Evolutionary conservation across 2,329 filamentous ascomycete species (phyloP).

Genomic region (Colletotrichum liaoningense): DNA sequence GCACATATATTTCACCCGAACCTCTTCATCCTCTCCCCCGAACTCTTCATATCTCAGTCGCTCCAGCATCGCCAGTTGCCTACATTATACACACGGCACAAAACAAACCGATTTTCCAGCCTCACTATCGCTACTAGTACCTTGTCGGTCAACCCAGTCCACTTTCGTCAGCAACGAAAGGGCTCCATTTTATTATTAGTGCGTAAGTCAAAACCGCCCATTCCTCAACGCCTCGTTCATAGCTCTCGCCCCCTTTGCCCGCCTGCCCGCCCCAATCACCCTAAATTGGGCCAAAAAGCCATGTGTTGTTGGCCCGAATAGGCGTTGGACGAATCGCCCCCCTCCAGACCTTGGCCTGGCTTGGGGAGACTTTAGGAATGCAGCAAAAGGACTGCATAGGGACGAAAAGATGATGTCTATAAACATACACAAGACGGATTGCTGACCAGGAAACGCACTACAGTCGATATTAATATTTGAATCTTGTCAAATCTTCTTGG

Average conservation of each 20-base stretch:
- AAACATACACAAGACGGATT: constrained; percentile 13
- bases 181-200: constrained; percentile 11
- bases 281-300: neutral
- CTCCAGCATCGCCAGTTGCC: neutral
- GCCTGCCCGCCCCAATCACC: neutral
- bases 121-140: constrained; percentile 19
- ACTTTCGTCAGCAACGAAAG: constrained; percentile 3
- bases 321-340: neutral
- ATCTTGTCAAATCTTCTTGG: neutral
- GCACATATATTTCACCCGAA: constrained; percentile 17
- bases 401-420: neutral
- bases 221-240: constrained; percentile 15
- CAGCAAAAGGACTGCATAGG: neutral
- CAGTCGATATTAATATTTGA: constrained; percentile 12
- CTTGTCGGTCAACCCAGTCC: neutral
- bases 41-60: neutral
- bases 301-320: constrained; percentile 6
- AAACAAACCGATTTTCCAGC: neutral
- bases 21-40: constrained; percentile 1
- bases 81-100: neutral
- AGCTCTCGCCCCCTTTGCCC: neutral
- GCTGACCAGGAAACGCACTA: constrained; percentile 34
- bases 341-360: neutral
- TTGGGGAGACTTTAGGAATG: constrained; percentile 33
- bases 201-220: constrained; percentile 20